These are phyloP conservation scores for Verruconis gallopava DNA, from an alignment of 2,329 filamentous ascomycete species.

Conservation along the genomic window DNA sequence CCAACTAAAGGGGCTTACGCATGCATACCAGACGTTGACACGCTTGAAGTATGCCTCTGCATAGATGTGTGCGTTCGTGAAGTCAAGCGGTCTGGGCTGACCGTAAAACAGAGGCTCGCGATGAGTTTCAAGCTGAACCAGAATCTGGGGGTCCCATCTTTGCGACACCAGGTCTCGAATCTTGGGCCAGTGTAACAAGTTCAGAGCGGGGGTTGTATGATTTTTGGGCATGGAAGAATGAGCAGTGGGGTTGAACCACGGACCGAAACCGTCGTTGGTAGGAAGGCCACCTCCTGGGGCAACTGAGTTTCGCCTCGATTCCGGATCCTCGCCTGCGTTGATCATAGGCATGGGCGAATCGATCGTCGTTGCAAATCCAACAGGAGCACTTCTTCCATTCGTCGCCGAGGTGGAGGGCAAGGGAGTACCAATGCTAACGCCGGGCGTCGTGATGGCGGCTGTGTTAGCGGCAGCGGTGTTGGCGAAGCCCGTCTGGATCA, in stretches of 20 bases:
- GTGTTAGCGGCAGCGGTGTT: not conserved
- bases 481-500: constrained; percentile 51
- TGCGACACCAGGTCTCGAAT: constrained; percentile 65
- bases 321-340: constrained; percentile 14
- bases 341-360: constrained; percentile 28
- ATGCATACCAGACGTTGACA: constrained; percentile 77
- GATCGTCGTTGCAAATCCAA: constrained; percentile 30
- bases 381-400: constrained; percentile 22
- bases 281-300: constrained; percentile 21
- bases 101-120: constrained; percentile 55
- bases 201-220: constrained; percentile 67
- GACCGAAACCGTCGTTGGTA: constrained; percentile 48
- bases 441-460: constrained; percentile 55
- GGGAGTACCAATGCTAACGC: constrained; percentile 17
- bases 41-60: constrained; percentile 69
- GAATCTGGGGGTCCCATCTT: constrained; percentile 68
- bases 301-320: not conserved
- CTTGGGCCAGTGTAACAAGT: constrained; percentile 68
- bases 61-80: constrained; percentile 62
- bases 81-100: constrained; percentile 50
- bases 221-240: constrained; percentile 79
- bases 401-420: not conserved
- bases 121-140: constrained; percentile 69
- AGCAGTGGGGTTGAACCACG: constrained; percentile 48
- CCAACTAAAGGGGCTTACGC: constrained; percentile 74